These are phyloP conservation scores for Chalciporus sphaerocephalus DNA, from an alignment of 768 basidiomycete genomes.

Conservation along the genomic window DNA sequence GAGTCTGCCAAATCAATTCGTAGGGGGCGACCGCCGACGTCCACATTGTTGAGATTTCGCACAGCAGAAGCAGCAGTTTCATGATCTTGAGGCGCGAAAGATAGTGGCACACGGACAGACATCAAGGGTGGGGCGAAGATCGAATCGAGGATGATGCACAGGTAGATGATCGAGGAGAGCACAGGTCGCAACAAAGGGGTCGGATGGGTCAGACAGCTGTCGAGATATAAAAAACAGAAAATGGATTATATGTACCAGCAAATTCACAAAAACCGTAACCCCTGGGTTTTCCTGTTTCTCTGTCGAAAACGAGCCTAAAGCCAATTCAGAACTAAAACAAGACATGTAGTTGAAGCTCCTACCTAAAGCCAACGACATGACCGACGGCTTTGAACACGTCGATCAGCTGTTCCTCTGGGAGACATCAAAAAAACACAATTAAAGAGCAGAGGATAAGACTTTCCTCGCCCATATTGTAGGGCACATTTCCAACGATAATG, in stretches of 20 bases:
- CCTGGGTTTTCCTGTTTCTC: slow-evolving; percentile 91
- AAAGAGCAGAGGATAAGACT: slow-evolving; percentile 9
- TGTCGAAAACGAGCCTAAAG: slow-evolving; percentile 76
- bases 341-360: neutral
- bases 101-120: slow-evolving; percentile 12
- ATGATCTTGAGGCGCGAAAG: slow-evolving; percentile 57
- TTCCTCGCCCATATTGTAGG: slow-evolving; percentile 83
- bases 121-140: neutral
- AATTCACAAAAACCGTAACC: slow-evolving; percentile 95
- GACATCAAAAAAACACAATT: slow-evolving; percentile 9
- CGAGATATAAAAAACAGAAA: slow-evolving; percentile 20
- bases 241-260: slow-evolving; percentile 60
- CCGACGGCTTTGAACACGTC: slow-evolving; percentile 87
- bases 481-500: slow-evolving; percentile 74
- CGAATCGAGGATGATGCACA: slow-evolving; percentile 8
- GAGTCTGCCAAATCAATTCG: slow-evolving; percentile 94
- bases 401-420: slow-evolving; percentile 67
- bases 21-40: slow-evolving; percentile 87
- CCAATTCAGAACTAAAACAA: slow-evolving; percentile 2
- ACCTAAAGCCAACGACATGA: slow-evolving; percentile 88
- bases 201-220: slow-evolving; percentile 38
- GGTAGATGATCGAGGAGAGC: slow-evolving; percentile 4
- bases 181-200: slow-evolving; percentile 14
- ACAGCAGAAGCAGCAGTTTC: slow-evolving; percentile 95
- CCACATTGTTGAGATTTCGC: slow-evolving; percentile 89